Conservation (phyloP, 257 asterid species). For the Jaltomata sinuosa region DNA sequence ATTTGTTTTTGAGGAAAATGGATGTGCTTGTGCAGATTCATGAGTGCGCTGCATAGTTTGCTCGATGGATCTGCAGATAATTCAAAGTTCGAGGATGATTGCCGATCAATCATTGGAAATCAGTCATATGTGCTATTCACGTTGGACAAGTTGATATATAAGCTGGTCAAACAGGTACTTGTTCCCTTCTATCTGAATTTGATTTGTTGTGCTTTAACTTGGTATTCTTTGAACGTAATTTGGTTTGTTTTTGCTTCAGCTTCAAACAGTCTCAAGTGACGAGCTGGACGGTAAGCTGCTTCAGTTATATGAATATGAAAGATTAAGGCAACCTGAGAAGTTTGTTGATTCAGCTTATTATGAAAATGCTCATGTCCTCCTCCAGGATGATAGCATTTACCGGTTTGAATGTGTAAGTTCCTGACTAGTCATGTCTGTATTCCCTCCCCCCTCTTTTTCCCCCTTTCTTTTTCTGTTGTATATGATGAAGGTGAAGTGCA, state of each 20-base stretch:
- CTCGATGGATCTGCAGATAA: constrained; percentile 94
- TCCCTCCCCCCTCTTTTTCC: background rate
- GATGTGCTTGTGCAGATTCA: constrained; percentile 51
- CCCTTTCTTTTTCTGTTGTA: background rate
- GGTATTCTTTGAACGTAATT: background rate
- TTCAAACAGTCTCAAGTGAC: constrained; percentile 37
- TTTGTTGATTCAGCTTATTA: constrained; percentile 33
- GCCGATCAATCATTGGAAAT: constrained; percentile 87
- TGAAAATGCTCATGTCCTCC: constrained; percentile 36
- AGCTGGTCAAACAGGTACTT: constrained; percentile 81
- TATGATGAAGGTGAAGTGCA: background rate
- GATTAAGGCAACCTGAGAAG: constrained; percentile 30
- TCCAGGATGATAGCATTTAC: constrained; percentile 36
- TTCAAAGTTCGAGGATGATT: constrained; percentile 89
- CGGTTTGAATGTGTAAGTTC: constrained; percentile 63
- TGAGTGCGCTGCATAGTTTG: constrained; percentile 70
- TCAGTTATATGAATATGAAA: constrained; percentile 37
- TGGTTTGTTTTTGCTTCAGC: constrained; percentile 16
- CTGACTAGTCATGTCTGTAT: background rate
- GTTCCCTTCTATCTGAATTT: background rate
- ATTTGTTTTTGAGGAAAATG: background rate
- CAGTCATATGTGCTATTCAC: constrained; percentile 89
- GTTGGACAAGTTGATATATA: constrained; percentile 84
- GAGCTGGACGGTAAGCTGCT: constrained; percentile 40
- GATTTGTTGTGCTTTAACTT: background rate